Evolutionary conservation across 495 filamentous ascomycete genomes (phyloP).

Genomic region (Penicillium flavigenum): DNA sequence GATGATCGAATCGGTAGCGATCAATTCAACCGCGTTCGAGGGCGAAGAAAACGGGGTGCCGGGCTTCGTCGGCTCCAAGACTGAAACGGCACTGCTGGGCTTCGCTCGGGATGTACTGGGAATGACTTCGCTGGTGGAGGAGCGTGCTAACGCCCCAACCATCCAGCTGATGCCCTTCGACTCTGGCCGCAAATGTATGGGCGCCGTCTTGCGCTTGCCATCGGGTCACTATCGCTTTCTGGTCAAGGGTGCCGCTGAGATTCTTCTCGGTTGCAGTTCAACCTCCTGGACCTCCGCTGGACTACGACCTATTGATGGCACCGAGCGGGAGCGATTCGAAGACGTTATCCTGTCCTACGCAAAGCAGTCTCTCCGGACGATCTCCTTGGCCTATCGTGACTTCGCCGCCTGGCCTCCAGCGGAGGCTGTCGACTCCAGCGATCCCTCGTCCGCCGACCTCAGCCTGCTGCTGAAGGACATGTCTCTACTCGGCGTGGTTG

Average conservation of each 20-base stretch:
- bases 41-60: conserved; percentile 65
- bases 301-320: conserved; percentile 11
- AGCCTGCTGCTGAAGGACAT: conserved; percentile 65
- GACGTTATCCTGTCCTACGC: conserved; percentile 75
- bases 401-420: conserved; percentile 76
- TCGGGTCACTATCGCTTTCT: conserved; percentile 69
- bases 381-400: conserved; percentile 82
- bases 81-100: conserved; percentile 76
- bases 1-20: conserved; percentile 64
- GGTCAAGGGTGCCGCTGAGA: conserved; percentile 87
- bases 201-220: conserved; percentile 62
- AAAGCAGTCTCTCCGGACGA: conserved; percentile 77
- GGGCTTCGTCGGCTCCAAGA: conserved; percentile 84
- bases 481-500: conserved; percentile 74
- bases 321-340: conserved; percentile 26
- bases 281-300: conserved; percentile 57
- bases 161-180: conserved; percentile 83
- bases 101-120: conserved; percentile 75
- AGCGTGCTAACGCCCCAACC: conserved; percentile 64
- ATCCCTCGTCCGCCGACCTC: no score
- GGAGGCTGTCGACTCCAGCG: conserved; percentile 69
- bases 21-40: conserved; percentile 90
- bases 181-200: conserved; percentile 87
- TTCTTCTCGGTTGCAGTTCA: conserved; percentile 43
- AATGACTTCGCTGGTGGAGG: conserved; percentile 62